Evolutionary conservation across 2,329 filamentous ascomycete genomes (phyloP), one percentile per base, ranked within the genome.

Genomic region (Diplodia scrobiculata): DNA sequence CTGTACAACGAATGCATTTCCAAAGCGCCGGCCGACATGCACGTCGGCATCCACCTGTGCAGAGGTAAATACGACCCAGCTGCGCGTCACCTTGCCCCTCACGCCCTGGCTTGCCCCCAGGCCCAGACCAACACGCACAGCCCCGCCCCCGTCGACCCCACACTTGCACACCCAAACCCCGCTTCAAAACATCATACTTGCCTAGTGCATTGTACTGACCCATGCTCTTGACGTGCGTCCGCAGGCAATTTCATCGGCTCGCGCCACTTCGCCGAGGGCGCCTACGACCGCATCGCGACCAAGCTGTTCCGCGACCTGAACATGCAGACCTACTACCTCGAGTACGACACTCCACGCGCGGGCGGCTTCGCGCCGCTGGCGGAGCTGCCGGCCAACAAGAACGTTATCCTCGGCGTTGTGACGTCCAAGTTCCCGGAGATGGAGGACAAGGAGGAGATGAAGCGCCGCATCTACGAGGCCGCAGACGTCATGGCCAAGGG

Each of bases 1-100:
- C 84, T 91, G 67, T 91, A 92, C 82, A 92, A 92, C 74, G 85
- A 89, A 75, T 85, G 83, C 72, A 81, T 91, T 72, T 78, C 82
- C 71, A 84, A 85, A 69, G 79, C 84, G 0, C 88, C 89, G 0
- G 73, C 81, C 2, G 89, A 92, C 73, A 84, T 92, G 81, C 89
- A 91, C 76, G 83, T 90, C 1, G 90, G 90, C 54, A 86, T 92
- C 10, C 90, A 92, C 72, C 81, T 92, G 64, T 92, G 90, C 81
- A 72, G 78, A 32, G 72, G 70, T 67, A 47, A 55, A 10, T 51
- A 7, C 17, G 41, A 34, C 34, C 19, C 25, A 32, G 36, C 36
- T 14, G 5, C 17, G 14, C 29, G 25, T 29, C 48, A 19, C n/a
- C 63, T 52, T 58, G 52, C 47, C 55, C 41, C 19, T 41, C n/a